Evolutionary conservation across 1,284 basidiomycete genomes (phyloP), one percentile per base, ranked within the genome.

Genomic region (Melampsora occidentalis): DNA sequence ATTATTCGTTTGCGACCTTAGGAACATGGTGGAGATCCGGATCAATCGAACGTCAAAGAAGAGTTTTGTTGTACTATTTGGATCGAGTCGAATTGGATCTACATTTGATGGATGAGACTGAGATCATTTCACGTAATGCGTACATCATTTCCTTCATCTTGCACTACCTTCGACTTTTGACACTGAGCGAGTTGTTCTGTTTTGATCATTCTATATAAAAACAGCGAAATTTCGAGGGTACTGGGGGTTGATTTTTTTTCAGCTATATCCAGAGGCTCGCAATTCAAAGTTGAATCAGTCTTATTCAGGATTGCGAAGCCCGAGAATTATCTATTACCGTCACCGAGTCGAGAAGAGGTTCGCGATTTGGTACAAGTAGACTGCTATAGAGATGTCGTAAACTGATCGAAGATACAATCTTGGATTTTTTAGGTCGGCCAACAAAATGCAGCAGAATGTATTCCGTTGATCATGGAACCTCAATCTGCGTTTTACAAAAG

Each of bases 251-350:
- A 99, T 84, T 98, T 98, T 83, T 93, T 91, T 82, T 97, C 94
- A 0, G 95, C 98, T 61, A 88, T 97, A 77, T 94, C 89, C 79
- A 89, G 97, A 42, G 96, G 96, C 0, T 96, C 93, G 2, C 96
- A 99, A 81, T 98, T 94, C 86, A 98, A 98, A 84, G 96, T 99
- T 25, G 96, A 99, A 85, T 94, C 94, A 0, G 96, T 99, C 84
- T 91, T 99, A 90, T 94, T 97, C 83, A 89, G 94, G 31, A 94
- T 99, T 68, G 92, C 93, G n/a, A 99, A 99, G 84, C 94, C 95
- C 0, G 96, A 98, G 82, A 92, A 88, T 79, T 94, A 93, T 80
- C 88, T 97, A 53, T 85, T 97, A 7, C 84, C 94, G 31, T 95
- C 94, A 0, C 94, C 94, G 0, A 94, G 89, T 78, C 91, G 89